Evolutionary conservation across 805 yeast species (phyloP), one percentile per base, ranked within the genome.

Genomic region (Schwanniomyces pseudopolymorphus): DNA sequence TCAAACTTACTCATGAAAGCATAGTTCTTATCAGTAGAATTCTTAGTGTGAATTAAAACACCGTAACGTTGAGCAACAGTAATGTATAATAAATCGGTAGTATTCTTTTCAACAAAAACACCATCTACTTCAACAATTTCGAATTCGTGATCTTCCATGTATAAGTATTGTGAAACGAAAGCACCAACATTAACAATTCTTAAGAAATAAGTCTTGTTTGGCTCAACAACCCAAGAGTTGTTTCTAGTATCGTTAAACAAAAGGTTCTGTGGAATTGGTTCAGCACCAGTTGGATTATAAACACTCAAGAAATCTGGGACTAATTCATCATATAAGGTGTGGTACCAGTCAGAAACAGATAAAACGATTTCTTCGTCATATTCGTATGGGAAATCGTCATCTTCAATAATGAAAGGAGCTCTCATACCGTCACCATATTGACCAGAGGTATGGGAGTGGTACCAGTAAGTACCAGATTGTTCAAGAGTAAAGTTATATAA

Each of bases 371-470:
- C 88, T 51, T 83, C 79, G 57, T 86, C 92, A 49, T 74, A 85
- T 11, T 72, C 67, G 52, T 82, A 85, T 0, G 86, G 86, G 43
- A 50, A 57, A 2, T 58, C 61, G 48, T 84, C 89, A 41, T 54
- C 63, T 56, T 85, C 84, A 57, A 94, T 84, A 54, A 94, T 77
- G 53, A 92, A 79, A 17, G 80, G 72, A 59, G 85, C 94, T 71
- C 90, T 79, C 82, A 87, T 78, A 63, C 99, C 99, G 63, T 94
- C 98, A 66, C 94, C 91, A 59, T 90, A 90, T 69, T 91, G 96
- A 56, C 91, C 92, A 19, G 77, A 68, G 28, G 91, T 82, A 71
- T 94, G 99, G 25, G 98, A 89, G 69, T 94, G 99, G 76, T 92
- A 94, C 99, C 99, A 94, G 77, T 76, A 94, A 16, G 96, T 80